Base-by-base conservation (phyloP, 768 basidiomycete genomes). In the Amanita phalloides region DNA sequence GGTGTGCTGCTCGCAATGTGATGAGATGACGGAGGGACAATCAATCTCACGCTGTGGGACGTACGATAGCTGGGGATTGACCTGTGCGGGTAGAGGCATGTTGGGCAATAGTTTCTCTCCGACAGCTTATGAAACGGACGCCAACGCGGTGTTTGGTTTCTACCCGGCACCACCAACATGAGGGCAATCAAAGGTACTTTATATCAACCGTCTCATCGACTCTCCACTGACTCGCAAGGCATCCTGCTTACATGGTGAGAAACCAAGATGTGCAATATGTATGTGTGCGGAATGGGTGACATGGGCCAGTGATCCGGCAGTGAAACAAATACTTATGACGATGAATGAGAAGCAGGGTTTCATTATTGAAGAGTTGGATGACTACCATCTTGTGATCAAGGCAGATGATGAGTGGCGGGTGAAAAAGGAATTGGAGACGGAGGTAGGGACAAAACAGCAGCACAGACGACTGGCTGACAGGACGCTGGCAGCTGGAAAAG, bases 351-450 rank as follows among this genome's bases (percentile, higher is more conserved):
- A 77, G 60, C 72, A 78, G 7, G 78, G 73, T 49, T 93, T 93
- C 64, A 83, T 93, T 56, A 87, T 93, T 54, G 86, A 91, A 58
- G 90, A 93, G 59, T 64, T 93, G 23, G 90, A 92, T 61, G 87
- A 90, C 58, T 77, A 80, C 55, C 88, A 91, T 66, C 60, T 93
- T 1, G 79, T 92, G 49, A 85, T 92, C 64, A 86, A 86, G 60
- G 82, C 84, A 1, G 90, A 92, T 53, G 81, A 84, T 55, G 85
- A 91, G 62, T 85, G 81, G 58, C 69, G 80, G 23, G 84, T 92
- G 4, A 68, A 81, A 55, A 76, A 70, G 57, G 82, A 86, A 57
- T 70, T 92, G 30, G 90, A 90, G 61, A 64, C 75, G 10, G 87
- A 92, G 79, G 89, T 87, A 54, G 35, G 76, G 65, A 8, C 13